Evolutionary conservation across 257 asterid species (phyloP), one percentile per base, ranked within the genome.

Genomic region (Knoxia roxburghii): DNA sequence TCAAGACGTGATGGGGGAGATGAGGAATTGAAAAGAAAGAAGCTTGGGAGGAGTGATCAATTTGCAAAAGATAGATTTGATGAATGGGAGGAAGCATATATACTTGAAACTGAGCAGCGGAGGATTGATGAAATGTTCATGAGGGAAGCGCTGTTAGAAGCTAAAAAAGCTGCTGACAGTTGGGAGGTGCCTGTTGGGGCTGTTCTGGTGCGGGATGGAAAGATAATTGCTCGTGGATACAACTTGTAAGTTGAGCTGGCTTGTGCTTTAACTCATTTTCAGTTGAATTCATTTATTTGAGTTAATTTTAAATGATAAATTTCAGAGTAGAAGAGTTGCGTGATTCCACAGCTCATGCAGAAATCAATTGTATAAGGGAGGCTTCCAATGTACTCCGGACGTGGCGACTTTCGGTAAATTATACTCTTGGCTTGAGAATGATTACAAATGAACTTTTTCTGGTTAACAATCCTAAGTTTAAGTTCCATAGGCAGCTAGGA

Each of bases 171-270:
- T 76, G 96, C 96, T 68, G 95, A 87, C 70, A 76, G 72, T 70
- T 94, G 99, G 98, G 99, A 94, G 87, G 98, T 90, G 65, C 99
- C 99, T 35, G 93, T 94, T 64, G 99, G 97, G 65, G 95, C 99
- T 57, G 97, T 94, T 59, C 80, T 94, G 70, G 99, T 94, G 79
- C 91, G 81, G 50, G 78, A 79, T 70, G 95, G 98, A 57, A 89
- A 83, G 79, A 85, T 94, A 57, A 86, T 94, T 78, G 95, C 97
- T 74, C 97, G 98, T 74, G 99, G 98, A 62, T 87, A 77, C 80
- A 94, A 94, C 84, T 86, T 90, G 99, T 94, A 82, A 83, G 96
- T 79, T 78, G 57, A 73, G 54, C 60, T 35, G 13, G 15, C 52
- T 37, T 55, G 27, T 27, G 67, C 29, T 33, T 30, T 56, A 57